Percentiles rank a stretch among this genome's conserved stretches.
Evolutionary conservation across 805 yeast species (phyloP).

Genomic region (Suhomyces emberorum): DNA sequence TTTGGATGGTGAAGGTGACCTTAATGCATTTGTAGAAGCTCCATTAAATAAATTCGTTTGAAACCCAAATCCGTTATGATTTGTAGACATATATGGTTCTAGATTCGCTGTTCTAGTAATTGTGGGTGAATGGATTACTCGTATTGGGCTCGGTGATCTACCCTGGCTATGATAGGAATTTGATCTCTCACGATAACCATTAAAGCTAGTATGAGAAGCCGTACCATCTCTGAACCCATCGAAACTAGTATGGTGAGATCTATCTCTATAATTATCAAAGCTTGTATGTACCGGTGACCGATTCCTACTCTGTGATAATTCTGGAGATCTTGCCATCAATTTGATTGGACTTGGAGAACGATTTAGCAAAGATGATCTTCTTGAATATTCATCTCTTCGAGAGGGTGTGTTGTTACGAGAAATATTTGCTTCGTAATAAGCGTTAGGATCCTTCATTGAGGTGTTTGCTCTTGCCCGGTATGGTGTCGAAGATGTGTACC

Average conservation of each 20-base stretch:
- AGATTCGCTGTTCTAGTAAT: too few relatives aligned
- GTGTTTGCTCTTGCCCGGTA: background rate
- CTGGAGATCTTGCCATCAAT: background rate
- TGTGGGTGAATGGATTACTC: slow-evolving; percentile 1
- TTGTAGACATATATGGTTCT: background rate
- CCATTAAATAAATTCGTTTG: background rate
- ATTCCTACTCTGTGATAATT: background rate
- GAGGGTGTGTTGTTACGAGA: slow-evolving; percentile 1
- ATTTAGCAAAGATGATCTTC: slow-evolving; percentile 1
- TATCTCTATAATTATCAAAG: background rate
- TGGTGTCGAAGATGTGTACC: slow-evolving; percentile 10
- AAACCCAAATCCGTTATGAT: background rate
- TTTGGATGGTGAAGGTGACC: slow-evolving; percentile 7
- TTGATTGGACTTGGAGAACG: slow-evolving; percentile 6
- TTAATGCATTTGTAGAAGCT: slow-evolving; percentile 1
- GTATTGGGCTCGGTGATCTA: slow-evolving; percentile 2
- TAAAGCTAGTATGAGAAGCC: background rate
- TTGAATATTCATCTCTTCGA: background rate
- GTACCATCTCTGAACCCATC: background rate
- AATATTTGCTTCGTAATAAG: background rate
- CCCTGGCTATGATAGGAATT: background rate
- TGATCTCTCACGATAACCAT: background rate
- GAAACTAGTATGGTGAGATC: slow-evolving; percentile 3
- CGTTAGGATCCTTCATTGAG: background rate
- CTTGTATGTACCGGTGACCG: background rate